These are phyloP conservation scores for Vaccinium myrtillus DNA, from an alignment of 148 eudicot genomes.

Conservation along the genomic window DNA sequence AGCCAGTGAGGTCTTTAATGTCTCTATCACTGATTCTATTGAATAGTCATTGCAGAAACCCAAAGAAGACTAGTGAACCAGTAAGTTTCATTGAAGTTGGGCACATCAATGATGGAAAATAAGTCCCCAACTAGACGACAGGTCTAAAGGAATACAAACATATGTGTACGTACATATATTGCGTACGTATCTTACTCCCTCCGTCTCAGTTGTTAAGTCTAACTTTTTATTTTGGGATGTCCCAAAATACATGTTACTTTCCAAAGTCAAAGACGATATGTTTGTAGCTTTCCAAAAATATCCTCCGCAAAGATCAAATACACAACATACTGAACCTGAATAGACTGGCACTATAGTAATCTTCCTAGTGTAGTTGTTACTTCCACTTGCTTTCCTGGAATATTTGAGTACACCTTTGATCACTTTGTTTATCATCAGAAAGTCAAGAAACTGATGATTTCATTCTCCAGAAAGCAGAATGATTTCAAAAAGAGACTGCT, in stretches of 20 bases:
- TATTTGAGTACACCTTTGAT: conserved; percentile 11
- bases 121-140: neutral
- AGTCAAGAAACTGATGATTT: neutral
- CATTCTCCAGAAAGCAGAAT: neutral
- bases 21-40: neutral
- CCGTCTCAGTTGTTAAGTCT: no score
- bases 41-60: conserved; percentile 1
- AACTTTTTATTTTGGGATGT: no score
- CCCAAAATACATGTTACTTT: no score
- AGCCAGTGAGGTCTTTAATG: neutral
- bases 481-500: neutral
- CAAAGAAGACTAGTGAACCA: neutral
- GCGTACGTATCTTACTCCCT: no score
- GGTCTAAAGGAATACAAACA: neutral
- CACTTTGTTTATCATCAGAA: neutral
- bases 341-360: neutral
- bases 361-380: neutral
- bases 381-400: conserved; percentile 4
- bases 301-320: no score
- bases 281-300: no score
- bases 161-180: no score
- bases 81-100: neutral
- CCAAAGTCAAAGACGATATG: no score
- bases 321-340: neutral
- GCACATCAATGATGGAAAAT: neutral